Evolutionary conservation across 306 rosid genomes (phyloP), one percentile per base, ranked within the genome.

Genomic region (Corylus heterophylla): DNA sequence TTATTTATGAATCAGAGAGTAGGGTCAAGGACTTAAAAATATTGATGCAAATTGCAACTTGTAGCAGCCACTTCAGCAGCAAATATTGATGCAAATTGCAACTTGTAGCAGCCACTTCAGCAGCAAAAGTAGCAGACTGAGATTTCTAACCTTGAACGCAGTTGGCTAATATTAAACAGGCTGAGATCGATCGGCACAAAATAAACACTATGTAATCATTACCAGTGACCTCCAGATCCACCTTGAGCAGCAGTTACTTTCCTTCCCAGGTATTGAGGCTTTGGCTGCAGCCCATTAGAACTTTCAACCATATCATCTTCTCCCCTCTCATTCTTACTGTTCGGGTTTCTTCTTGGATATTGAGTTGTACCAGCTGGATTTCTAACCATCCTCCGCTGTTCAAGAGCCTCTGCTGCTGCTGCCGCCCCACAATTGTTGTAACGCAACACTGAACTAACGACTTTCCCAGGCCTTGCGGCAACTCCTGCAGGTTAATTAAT

Each of bases 391-490:
- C 92, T 89, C 70, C 93, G 83, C 78, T 96, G 99, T 51, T 93
- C 99, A 20, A 87, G 77, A 76, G 88, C 84, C 85, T 96, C 99
- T 4, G 91, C 81, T 5, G 90, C 84, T 51, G 88, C 87, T 49
- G 88, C 92, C 66, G 81, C 90, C 58, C 97, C 99, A 16, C 90
- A 81, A 82, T 88, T 90, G 80, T 89, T 95, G 88, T 93, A 89
- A 58, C 91, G 92, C 85, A 93, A 84, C 58, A 86, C 97, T 1
- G 98, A 83, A 51, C 98, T 90, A 37, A 91, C 91, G 78, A 93
- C 98, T 83, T 93, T 96, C 17, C 99, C 98, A 0, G 98, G 98
- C 88, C 94, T 90, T 52, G 98, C 99, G 69, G 91, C 97, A 86
- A 84, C 89, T 52, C 93, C 97, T 89, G 86, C 79, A 85, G 69